phyloP scores from a whole-genome alignment of 106 monocot species.

The Allium cepa region DNA sequence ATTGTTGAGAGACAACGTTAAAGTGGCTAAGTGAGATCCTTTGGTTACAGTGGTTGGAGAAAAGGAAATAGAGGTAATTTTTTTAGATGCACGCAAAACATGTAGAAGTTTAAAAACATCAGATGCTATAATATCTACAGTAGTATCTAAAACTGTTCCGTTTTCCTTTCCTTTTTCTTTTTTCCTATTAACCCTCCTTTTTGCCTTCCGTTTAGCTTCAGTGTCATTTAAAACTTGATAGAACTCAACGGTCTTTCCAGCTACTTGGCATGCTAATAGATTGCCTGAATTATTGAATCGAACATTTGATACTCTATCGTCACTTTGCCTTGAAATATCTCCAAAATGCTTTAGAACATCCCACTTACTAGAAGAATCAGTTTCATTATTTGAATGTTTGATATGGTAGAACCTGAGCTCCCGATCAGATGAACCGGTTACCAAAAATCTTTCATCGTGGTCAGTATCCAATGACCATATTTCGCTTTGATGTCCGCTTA shows the following conservation, averaged over 20 bases:
- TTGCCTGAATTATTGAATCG: conserved; percentile 62
- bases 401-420: conserved; percentile 74
- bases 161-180: conserved; percentile 63
- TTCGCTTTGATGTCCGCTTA: conserved; percentile 82
- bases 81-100: conserved; percentile 55
- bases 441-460: conserved; percentile 63
- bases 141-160: conserved; percentile 24
- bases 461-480: conserved; percentile 90
- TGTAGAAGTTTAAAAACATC: conserved; percentile 80
- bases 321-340: conserved; percentile 58
- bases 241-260: conserved; percentile 80
- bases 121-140: conserved; percentile 53
- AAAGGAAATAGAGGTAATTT: conserved; percentile 79
- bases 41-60: conserved; percentile 48
- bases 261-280: conserved; percentile 82
- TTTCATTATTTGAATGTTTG: conserved; percentile 18
- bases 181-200: conserved; percentile 67
- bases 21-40: conserved; percentile 36
- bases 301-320: conserved; percentile 58
- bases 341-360: conserved; percentile 84
- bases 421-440: conserved; percentile 68
- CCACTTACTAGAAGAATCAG: conserved; percentile 56
- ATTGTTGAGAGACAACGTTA: conserved; percentile 82
- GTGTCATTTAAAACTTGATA: conserved; percentile 61
- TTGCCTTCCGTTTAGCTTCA: conserved; percentile 68